Base-by-base conservation (phyloP, 2,329 filamentous ascomycete genomes). In the Fusarium nematophilum region DNA sequence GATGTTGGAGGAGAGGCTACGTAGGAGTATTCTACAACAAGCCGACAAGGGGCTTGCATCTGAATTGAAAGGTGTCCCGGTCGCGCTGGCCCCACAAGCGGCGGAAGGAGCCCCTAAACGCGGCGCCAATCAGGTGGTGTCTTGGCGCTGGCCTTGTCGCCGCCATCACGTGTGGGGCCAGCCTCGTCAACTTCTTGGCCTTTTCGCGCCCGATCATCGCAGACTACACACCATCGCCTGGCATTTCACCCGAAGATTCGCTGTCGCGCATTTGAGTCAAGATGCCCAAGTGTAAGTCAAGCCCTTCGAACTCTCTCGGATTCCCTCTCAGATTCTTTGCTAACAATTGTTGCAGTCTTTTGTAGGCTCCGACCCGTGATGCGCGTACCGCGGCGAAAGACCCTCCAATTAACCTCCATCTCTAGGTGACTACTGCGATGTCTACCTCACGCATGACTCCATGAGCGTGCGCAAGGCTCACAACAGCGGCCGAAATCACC, bases 381-480 rank as follows among this genome's bases (percentile, higher is more conserved):
- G 39, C 55, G 33, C 53, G 50, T 50, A 31, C 52, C 31, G 30
- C 52, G 43, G 31, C 48, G n/a, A 33, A 17, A 57, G 43, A 38
- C 57, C 40, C 53, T 53, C 62, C 26, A 23, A 57, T 66, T 71
- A 46, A 71, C 58, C 60, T 53, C 46, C 83, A 78, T 17, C 18
- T 14, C 46, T 33, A 79, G 78, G 93, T 84, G 95, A 99, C 78
- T 99, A 99, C 80, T 99, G 95, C 86, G 95, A 99, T 90, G 95
- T 99, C 78, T 99, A 99, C 85, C 90, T 99, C 70, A 99, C 95
- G 67, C 95, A 99, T 85, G 95, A 99, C 84, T 97, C 93, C 38
- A 98, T 98, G 94, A 97, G 93, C 79, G 95, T 99, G 79, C 93
- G 95, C 71, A 98, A 98, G 82, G 95, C 95, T 43, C 95, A 99